Conservation (phyloP, 148 eudicot genomes). For the Rhododendron williamsianum region DNA sequence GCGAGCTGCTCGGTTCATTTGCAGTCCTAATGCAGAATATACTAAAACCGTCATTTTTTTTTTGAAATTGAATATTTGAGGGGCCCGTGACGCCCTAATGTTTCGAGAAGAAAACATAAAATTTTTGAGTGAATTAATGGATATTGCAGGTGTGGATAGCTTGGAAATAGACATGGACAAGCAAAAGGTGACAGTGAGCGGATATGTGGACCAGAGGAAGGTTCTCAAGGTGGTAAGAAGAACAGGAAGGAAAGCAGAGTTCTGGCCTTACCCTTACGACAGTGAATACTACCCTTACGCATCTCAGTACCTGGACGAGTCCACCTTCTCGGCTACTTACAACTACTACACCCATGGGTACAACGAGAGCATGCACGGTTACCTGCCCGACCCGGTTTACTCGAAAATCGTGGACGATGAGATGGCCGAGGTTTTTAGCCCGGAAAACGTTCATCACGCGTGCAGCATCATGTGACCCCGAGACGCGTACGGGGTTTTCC, state of each 20-base stretch:
- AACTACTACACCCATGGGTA: constrained; percentile 44
- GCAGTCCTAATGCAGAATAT: too few species aligned
- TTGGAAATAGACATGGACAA: constrained; percentile 45
- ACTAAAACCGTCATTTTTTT: not conserved
- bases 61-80: too few species aligned
- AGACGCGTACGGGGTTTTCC: not conserved
- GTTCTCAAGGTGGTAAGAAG: constrained; percentile 42
- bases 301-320: constrained; percentile 29
- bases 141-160: constrained; percentile 38
- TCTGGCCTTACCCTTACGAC: constrained; percentile 40
- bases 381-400: constrained; percentile 25
- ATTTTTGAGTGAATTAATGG: too few species aligned
- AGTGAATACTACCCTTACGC: constrained; percentile 32
- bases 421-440: constrained; percentile 24
- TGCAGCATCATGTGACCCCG: constrained; percentile 31
- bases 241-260: constrained; percentile 38
- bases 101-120: not conserved
- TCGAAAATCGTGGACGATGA: constrained; percentile 20
- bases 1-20: too few species aligned
- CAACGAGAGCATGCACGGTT: constrained; percentile 34
- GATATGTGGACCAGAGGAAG: constrained; percentile 30
- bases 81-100: not conserved
- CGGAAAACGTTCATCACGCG: constrained; percentile 39
- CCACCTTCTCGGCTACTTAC: constrained; percentile 28
- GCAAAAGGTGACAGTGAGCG: constrained; percentile 42